Percentiles rank a stretch among this genome's conserved stretches.
Evolutionary conservation across 2,329 filamentous ascomycete species (phyloP).

Genomic region (Clonostachys rosea): DNA sequence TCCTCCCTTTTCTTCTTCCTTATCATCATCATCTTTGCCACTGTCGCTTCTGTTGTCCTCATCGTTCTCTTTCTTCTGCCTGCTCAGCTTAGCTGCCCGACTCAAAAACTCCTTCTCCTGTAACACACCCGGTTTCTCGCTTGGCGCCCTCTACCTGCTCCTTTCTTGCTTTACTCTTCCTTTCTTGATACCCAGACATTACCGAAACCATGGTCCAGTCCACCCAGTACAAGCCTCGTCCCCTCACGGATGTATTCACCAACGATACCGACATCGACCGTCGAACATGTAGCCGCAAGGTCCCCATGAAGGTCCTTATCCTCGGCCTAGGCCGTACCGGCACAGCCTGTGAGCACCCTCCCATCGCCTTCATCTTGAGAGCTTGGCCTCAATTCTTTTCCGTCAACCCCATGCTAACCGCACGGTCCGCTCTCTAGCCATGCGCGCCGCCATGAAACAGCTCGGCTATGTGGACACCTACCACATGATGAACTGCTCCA

Average conservation of each 20-base stretch:
- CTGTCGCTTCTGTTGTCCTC: too few species aligned
- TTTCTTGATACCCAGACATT: not conserved
- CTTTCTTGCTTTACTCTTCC: too few species aligned
- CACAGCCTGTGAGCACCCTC: constrained; percentile 56
- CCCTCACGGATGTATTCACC: constrained; percentile 57
- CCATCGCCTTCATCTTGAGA: not conserved
- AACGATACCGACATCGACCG: constrained; percentile 64
- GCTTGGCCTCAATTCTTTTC: not conserved
- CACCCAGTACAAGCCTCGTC: constrained; percentile 22
- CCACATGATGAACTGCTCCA: constrained; percentile 68
- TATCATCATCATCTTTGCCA: too few species aligned
- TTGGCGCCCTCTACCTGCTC: too few species aligned
- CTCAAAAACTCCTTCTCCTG: too few species aligned
- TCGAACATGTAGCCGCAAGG: constrained; percentile 57
- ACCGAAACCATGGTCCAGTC: constrained; percentile 17
- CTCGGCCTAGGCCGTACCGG: constrained; percentile 67
- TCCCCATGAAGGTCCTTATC: constrained; percentile 69
- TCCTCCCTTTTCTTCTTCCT: not conserved
- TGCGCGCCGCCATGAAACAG: constrained; percentile 60
- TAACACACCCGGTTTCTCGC: too few species aligned
- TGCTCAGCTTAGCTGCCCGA: too few species aligned
- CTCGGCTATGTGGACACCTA: constrained; percentile 66
- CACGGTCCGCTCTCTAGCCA: constrained; percentile 31
- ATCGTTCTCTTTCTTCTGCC: too few species aligned
- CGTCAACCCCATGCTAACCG: not conserved